Conservation (phyloP, 768 basidiomycete species). For the Psilocybe sp. region DNA sequence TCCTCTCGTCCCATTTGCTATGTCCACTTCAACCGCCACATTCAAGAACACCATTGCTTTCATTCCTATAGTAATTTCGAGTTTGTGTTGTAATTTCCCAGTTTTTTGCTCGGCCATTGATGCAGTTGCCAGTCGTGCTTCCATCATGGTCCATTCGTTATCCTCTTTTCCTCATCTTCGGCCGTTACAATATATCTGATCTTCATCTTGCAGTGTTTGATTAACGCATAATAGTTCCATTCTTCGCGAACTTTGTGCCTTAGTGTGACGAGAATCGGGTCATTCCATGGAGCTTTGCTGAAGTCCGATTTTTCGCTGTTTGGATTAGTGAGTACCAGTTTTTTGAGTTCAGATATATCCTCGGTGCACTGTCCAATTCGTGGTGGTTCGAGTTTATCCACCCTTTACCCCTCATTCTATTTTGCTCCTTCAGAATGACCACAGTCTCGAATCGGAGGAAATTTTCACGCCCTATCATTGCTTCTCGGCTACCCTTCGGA, state of each 20-base stretch:
- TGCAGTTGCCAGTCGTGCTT: conserved; percentile 1
- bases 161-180: conserved; percentile 18
- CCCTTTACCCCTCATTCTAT: conserved; percentile 28
- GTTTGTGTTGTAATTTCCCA: conserved; percentile 14
- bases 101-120: conserved; percentile 7
- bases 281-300: conserved; percentile 23
- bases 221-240: conserved; percentile 32
- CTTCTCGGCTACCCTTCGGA: not conserved
- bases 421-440: conserved; percentile 34
- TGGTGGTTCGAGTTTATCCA: conserved; percentile 22
- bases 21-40: conserved; percentile 32
- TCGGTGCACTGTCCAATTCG: conserved; percentile 24
- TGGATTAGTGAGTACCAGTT: conserved; percentile 20
- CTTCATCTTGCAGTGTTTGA: conserved; percentile 15
- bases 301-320: conserved; percentile 24
- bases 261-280: conserved; percentile 33
- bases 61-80: conserved; percentile 27
- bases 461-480: conserved; percentile 11
- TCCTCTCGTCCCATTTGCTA: conserved; percentile 39
- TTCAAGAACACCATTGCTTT: conserved; percentile 36
- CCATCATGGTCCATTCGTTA: not conserved
- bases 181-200: conserved; percentile 25
- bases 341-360: conserved; percentile 11
- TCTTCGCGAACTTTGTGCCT: conserved; percentile 28
- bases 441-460: conserved; percentile 30